Percentiles rank a stretch among this genome's conserved stretches.
Conservation (phyloP, 257 asterid genomes). For the Solanum medicagineum region DNA sequence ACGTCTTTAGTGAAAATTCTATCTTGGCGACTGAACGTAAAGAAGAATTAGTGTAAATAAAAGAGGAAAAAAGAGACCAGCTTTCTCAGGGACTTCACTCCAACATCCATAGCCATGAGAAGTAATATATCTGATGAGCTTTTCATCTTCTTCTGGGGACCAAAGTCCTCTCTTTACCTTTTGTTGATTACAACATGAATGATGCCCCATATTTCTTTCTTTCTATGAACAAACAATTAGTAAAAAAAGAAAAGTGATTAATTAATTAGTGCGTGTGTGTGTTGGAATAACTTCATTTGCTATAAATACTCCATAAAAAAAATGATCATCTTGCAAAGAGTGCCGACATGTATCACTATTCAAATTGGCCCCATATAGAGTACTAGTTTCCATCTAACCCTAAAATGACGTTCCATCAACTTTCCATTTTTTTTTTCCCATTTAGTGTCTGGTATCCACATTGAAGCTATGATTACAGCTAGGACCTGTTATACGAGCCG, state of each 20-base stretch:
- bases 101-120: constrained; percentile 93
- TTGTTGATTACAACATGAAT: constrained; percentile 97
- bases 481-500: too few species aligned
- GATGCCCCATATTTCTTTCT: constrained; percentile 51
- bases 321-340: constrained; percentile 14
- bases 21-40: background rate
- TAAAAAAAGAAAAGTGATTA: background rate
- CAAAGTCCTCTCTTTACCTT: constrained; percentile 97
- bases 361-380: constrained; percentile 25
- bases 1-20: accelerated
- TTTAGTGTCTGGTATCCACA: accelerated
- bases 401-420: constrained; percentile 80
- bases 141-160: constrained; percentile 98
- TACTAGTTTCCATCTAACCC: constrained; percentile 61
- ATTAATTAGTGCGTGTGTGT: background rate
- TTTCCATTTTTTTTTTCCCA: background rate
- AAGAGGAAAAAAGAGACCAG: constrained; percentile 30
- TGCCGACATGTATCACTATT: constrained; percentile 27
- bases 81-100: constrained; percentile 98
- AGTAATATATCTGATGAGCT: constrained; percentile 61
- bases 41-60: too few species aligned
- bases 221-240: background rate
- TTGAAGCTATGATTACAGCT: background rate
- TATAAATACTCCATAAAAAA: background rate
- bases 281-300: background rate